Evolutionary conservation across 1,284 basidiomycete species (phyloP), one percentile per base, ranked within the genome.

Genomic region (Naganishia sp.): DNA sequence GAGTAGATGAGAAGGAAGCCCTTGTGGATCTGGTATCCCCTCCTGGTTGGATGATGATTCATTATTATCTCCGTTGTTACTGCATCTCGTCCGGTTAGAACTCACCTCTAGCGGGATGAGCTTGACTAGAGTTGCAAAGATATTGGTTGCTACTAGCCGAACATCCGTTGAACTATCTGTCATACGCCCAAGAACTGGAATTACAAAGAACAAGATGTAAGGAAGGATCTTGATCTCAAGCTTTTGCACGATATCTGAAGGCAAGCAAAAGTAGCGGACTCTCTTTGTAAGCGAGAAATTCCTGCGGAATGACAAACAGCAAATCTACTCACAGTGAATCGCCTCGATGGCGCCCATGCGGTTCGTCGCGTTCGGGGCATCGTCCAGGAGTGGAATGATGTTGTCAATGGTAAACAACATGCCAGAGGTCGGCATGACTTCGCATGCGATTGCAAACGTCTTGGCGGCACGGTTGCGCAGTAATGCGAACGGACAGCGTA

Each of bases 71-170:
- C 33, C 23, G 10, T 10, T 7, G 33, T 11, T 1, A 11, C 10
- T 46, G 21, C 21, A 28, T 6, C 23, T 23, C 21, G 23, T 23
- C 13, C 2, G 52, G 18, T 9, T 9, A 7, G 16, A 18, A 72
- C 83, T 70, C 68, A 92, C 91, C 84, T 99, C 96, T 0, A 99
- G 84, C 4, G 96, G 96, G 6, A 99, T 93, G 89, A 99, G 95
- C 83, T 99, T 98, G 72, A 99, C 91, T n/a, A 99, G 82, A 2
- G 92, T 90, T 0, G 96, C 96, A 77, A 99, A 99, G 0, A 94
- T 96, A 75, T 94, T 94, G 9, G 96, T 98, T 0, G 96, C 90
- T 6, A 93, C 87, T 45, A 95, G 86, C 23, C 96, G 88, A 55
- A 96, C 89, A 69, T 91, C 88, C 70, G 95, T 92, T 75, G 99